These are phyloP conservation scores for Chalciporus chontae DNA, from an alignment of 768 basidiomycete species.

Conservation along the genomic window DNA sequence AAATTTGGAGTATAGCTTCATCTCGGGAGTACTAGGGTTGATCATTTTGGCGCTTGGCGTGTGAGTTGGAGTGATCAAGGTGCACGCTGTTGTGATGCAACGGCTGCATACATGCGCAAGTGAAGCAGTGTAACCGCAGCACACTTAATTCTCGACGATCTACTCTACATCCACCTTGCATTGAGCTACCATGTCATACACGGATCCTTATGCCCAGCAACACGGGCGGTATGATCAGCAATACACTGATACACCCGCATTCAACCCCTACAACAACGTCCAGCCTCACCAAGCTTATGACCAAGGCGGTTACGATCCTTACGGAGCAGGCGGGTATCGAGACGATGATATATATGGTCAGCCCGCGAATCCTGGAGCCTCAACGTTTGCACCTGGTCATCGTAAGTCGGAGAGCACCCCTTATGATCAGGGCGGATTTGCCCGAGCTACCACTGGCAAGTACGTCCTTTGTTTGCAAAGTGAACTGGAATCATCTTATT, in stretches of 20 bases:
- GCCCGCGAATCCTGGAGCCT: constrained; percentile 9
- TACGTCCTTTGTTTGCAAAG: constrained; percentile 21
- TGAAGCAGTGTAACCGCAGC: constrained; percentile 18
- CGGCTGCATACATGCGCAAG: background rate
- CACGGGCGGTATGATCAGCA: constrained; percentile 27
- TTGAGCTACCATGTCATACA: constrained; percentile 41
- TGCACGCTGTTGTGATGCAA: background rate
- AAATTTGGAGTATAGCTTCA: too few relatives aligned
- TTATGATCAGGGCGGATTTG: constrained; percentile 43
- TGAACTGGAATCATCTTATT: background rate
- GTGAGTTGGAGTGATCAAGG: constrained; percentile 3
- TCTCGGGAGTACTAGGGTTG: background rate
- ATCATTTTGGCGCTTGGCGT: constrained; percentile 9
- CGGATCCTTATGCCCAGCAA: constrained; percentile 49
- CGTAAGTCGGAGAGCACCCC: constrained; percentile 34
- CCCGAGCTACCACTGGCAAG: constrained; percentile 28
- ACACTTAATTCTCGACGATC: constrained; percentile 1
- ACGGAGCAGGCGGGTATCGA: constrained; percentile 29
- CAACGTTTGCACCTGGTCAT: constrained; percentile 15
- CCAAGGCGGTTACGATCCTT: constrained; percentile 37
- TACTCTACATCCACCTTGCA: background rate
- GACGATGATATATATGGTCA: constrained; percentile 34
- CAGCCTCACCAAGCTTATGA: constrained; percentile 54
- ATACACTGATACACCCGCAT: constrained; percentile 35
- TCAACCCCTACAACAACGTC: constrained; percentile 44